phyloP scores from a whole-genome alignment of 768 basidiomycete genomes.

The Lactarius sanguifluus region DNA sequence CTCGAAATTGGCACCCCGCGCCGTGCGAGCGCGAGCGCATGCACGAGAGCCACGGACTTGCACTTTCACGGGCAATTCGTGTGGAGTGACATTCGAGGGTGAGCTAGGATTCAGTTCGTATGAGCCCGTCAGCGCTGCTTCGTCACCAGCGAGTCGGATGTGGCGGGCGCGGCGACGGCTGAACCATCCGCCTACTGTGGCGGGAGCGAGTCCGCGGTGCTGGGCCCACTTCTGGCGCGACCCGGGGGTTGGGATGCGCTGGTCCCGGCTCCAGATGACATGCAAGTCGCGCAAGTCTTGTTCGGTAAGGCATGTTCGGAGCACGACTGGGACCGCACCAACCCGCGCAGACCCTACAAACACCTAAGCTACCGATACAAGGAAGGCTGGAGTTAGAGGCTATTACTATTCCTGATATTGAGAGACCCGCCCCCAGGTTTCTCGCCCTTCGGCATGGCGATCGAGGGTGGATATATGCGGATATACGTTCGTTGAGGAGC shows the following conservation, averaged over 20 bases:
- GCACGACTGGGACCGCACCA: not conserved
- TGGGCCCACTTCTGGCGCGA: slow-evolving; percentile 22
- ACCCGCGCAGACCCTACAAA: not conserved
- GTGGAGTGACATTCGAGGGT: not conserved
- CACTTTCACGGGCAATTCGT: not conserved
- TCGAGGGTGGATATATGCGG: not conserved
- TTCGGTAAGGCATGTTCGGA: slow-evolving; percentile 1
- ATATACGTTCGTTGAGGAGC: not conserved
- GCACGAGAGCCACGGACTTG: not conserved
- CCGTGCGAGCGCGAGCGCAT: not conserved
- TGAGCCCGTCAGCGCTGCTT: not conserved
- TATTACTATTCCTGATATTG: not conserved
- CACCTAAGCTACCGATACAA: not conserved
- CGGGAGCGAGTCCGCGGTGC: slow-evolving; percentile 4
- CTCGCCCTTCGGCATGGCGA: not conserved
- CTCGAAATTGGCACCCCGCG: not conserved
- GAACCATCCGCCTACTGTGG: slow-evolving; percentile 18
- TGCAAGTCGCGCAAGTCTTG: slow-evolving; percentile 10
- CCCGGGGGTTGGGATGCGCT: slow-evolving; percentile 9
- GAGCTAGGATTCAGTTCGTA: slow-evolving; percentile 12
- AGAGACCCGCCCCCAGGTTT: not conserved
- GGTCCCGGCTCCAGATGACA: slow-evolving; percentile 16
- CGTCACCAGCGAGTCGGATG: not conserved
- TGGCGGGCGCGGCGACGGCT: slow-evolving; percentile 5
- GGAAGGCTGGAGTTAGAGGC: not conserved